Percentiles rank a stretch among this genome's conserved stretches.
phyloP scores from a whole-genome alignment of 2,329 filamentous ascomycete species.

The Coleophoma crateriformis region DNA sequence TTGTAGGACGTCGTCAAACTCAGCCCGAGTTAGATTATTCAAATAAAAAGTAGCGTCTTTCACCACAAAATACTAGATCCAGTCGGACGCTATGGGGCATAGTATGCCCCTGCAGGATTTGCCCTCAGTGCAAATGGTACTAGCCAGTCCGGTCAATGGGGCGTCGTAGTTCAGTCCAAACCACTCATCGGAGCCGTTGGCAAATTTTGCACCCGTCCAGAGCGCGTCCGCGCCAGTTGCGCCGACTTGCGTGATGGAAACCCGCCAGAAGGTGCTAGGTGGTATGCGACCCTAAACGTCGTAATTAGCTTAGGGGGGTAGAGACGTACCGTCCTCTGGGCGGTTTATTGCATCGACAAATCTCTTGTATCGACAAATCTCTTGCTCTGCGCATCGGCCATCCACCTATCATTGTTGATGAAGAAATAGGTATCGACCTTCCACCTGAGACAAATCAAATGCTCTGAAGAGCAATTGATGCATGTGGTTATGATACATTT shows the following conservation, averaged over 20 bases:
- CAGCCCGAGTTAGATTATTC: not conserved
- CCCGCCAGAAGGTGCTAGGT: not conserved
- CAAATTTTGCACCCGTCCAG: conserved; percentile 2
- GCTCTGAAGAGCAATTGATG: conserved; percentile 4
- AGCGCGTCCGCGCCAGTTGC: conserved; percentile 5
- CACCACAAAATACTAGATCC: conserved; percentile 28
- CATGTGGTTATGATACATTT: conserved; percentile 7
- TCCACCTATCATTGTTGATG: no score
- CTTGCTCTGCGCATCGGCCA: not conserved
- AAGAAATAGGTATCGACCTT: no score
- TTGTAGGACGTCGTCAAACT: conserved; percentile 4
- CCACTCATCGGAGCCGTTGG: conserved; percentile 5
- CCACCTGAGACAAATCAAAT: not conserved
- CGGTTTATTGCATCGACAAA: not conserved
- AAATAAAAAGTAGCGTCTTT: conserved; percentile 25
- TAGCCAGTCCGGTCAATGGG: not conserved
- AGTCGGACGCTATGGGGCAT: conserved; percentile 25
- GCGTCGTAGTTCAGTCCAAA: conserved; percentile 3
- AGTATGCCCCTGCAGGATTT: conserved; percentile 14
- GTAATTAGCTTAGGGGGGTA: not conserved
- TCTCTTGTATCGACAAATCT: not conserved
- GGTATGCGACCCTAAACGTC: not conserved
- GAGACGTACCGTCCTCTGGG: no score
- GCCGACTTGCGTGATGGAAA: conserved; percentile 1
- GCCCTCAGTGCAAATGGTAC: not conserved